Evolutionary conservation across 208 protist species (phyloP).

Genomic region (Phytomonas serpens): DNA sequence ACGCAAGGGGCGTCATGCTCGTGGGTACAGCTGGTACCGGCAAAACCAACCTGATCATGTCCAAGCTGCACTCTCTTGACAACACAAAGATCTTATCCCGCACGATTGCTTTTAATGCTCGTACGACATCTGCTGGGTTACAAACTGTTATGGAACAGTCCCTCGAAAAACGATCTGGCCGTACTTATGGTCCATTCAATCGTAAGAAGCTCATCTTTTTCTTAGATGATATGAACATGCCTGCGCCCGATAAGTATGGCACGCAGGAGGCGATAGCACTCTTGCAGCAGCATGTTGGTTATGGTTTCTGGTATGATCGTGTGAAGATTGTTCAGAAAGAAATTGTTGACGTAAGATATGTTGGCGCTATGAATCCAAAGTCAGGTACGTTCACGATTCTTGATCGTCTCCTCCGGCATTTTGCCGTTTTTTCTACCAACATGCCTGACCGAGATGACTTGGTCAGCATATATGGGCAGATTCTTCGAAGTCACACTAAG

Average conservation of each 20-base stretch:
- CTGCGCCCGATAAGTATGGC: constrained; percentile 96
- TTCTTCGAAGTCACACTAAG: constrained; percentile 91
- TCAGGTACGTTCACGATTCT: constrained; percentile 97
- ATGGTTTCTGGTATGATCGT: constrained; percentile 97
- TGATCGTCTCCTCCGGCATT: constrained; percentile 95
- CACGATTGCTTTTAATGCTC: constrained; percentile 96
- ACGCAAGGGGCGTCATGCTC: constrained; percentile 94
- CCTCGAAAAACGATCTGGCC: constrained; percentile 96
- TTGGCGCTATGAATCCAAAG: constrained; percentile 98
- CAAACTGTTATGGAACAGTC: constrained; percentile 95
- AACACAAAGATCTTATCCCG: constrained; percentile 89
- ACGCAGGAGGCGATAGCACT: constrained; percentile 97
- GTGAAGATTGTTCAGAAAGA: constrained; percentile 94
- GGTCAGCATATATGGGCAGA: constrained; percentile 93
- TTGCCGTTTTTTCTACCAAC: constrained; percentile 94
- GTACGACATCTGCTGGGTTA: constrained; percentile 87
- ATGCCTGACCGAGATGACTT: constrained; percentile 91
- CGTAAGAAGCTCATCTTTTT: constrained; percentile 97
- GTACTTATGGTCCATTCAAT: constrained; percentile 93
- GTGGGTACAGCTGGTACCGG: constrained; percentile 95
- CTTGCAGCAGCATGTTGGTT: constrained; percentile 96
- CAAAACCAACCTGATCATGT: constrained; percentile 97
- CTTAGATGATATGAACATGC: constrained; percentile 99
- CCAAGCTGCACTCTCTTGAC: constrained; percentile 91
- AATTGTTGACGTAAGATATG: constrained; percentile 93